A percentile compares a stretch with the other conserved stretches of the same genome.
Conservation (phyloP, 1,139 yeast genomes). For the Yamadazyma spencermartinsiae region DNA sequence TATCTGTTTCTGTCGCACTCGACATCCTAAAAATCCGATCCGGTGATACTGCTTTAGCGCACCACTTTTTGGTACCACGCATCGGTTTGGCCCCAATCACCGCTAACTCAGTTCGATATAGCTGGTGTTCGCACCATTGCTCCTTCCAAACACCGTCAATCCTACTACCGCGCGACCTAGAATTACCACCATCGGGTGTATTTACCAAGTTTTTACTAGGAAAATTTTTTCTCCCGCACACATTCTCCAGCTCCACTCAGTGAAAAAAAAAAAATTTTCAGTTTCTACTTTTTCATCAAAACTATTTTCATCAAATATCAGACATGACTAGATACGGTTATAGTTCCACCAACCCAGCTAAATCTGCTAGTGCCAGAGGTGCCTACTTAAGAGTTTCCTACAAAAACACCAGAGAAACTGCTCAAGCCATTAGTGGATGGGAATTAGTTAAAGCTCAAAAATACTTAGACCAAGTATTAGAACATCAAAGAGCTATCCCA, state of each 20-base stretch:
- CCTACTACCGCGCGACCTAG: no score
- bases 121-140: no score
- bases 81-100: no score
- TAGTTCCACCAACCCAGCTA: slow-evolving; percentile 98
- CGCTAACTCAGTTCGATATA: no score
- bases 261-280: not conserved
- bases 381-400: slow-evolving; percentile 98
- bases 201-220: not conserved
- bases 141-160: no score
- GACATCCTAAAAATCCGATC: no score
- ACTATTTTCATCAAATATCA: not conserved
- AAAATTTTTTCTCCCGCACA: not conserved
- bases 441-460: slow-evolving; percentile 92
- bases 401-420: slow-evolving; percentile 99
- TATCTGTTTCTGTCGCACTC: no score
- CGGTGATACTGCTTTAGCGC: no score
- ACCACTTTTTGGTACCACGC: no score
- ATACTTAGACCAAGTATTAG: slow-evolving; percentile 95
- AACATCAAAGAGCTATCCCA: slow-evolving; percentile 99
- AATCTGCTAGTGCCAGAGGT: slow-evolving; percentile 99
- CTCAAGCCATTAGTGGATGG: slow-evolving; percentile 98
- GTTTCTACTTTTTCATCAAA: not conserved
- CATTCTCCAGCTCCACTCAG: no score
- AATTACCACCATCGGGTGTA: not conserved
- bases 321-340: slow-evolving; percentile 87